These are phyloP conservation scores for Cryptosporidium parvum DNA, from an alignment of 169 alveolate genomes.

Conservation along the genomic window DNA sequence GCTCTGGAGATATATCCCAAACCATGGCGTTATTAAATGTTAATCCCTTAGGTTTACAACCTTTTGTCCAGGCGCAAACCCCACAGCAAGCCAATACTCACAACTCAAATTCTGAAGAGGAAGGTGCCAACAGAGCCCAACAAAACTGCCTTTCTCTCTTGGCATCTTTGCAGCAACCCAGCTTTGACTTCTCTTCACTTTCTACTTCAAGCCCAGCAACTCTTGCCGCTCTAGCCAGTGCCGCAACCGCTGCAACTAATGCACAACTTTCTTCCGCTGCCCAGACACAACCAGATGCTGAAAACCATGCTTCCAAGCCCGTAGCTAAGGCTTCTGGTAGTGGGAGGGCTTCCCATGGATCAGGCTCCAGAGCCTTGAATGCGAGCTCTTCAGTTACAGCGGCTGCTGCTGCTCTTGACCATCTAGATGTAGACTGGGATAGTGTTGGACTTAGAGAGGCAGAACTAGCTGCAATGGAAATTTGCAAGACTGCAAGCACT, in stretches of 20 bases:
- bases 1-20: constrained; percentile 40
- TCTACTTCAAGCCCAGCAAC: constrained; percentile 57
- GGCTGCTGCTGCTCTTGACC: constrained; percentile 75
- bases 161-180: constrained; percentile 44
- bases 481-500: constrained; percentile 68
- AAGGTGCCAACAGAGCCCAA: constrained; percentile 14
- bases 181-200: constrained; percentile 37
- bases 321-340: not conserved
- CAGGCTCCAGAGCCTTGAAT: constrained; percentile 28
- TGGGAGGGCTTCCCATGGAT: constrained; percentile 9
- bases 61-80: constrained; percentile 20
- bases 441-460: constrained; percentile 74
- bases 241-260: constrained; percentile 34
- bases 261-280: constrained; percentile 2
- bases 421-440: constrained; percentile 72
- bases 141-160: constrained; percentile 51
- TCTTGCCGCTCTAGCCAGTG: constrained; percentile 48
- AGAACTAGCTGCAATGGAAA: constrained; percentile 74
- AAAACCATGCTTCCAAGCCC: not conserved
- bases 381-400: constrained; percentile 70
- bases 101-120: constrained; percentile 23
- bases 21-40: constrained; percentile 40
- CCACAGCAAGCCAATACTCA: not conserved
- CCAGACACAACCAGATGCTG: constrained; percentile 17
- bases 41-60: constrained; percentile 20